Evolutionary conservation across 805 yeast species (phyloP).

Genomic region (Schwanniomyces yamadae): DNA sequence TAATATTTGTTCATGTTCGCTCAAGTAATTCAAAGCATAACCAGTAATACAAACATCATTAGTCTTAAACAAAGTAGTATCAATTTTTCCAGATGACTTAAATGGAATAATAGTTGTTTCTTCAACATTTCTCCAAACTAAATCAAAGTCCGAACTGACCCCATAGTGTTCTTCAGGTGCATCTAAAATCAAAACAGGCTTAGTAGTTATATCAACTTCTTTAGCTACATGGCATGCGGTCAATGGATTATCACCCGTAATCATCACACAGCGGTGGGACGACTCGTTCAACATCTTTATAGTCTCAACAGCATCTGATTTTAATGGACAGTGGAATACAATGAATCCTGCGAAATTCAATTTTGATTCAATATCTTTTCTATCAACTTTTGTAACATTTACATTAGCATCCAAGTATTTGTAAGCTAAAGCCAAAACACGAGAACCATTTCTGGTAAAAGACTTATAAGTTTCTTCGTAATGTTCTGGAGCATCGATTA

Average conservation of each 20-base stretch:
- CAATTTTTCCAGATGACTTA: constrained; percentile 56
- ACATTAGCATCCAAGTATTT: constrained; percentile 60
- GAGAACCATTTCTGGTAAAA: constrained; percentile 92
- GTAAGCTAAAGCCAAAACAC: constrained; percentile 89
- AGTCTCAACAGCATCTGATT: constrained; percentile 87
- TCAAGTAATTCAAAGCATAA: constrained; percentile 70
- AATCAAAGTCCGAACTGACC: constrained; percentile 44
- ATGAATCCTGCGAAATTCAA: constrained; percentile 87
- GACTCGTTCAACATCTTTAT: constrained; percentile 92
- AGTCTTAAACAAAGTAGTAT: constrained; percentile 53
- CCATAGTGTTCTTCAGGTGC: constrained; percentile 70
- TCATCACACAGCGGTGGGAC: constrained; percentile 94
- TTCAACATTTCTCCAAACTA: constrained; percentile 83
- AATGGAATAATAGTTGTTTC: constrained; percentile 73
- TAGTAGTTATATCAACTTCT: constrained; percentile 83
- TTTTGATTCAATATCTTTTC: constrained; percentile 74
- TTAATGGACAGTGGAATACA: constrained; percentile 96
- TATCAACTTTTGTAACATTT: constrained; percentile 53
- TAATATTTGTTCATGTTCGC: constrained; percentile 65
- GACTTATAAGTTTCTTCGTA: constrained; percentile 86
- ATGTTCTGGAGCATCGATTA: constrained; percentile 64
- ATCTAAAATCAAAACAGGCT: constrained; percentile 83
- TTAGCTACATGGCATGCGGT: constrained; percentile 98
- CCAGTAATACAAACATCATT: constrained; percentile 93
- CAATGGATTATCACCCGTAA: constrained; percentile 97